Percentiles rank a stretch among this genome's conserved stretches.
These are phyloP conservation scores for Cercospora sp. DNA, from an alignment of 2,329 filamentous ascomycete species.

Conservation along the genomic window DNA sequence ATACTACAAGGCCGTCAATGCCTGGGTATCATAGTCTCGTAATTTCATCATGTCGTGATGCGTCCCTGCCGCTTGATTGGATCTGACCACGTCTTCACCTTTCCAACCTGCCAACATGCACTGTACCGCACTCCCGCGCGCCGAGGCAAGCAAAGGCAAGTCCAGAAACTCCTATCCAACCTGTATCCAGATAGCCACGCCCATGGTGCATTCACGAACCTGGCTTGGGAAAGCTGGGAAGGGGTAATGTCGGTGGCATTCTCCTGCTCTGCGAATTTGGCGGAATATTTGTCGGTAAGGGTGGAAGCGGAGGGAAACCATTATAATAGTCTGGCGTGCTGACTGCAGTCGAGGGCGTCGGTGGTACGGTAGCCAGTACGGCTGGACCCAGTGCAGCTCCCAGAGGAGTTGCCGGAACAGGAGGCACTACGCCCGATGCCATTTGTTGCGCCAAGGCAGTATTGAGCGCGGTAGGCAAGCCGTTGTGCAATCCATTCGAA, in stretches of 20 bases:
- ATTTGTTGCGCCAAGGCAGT: constrained; percentile 28
- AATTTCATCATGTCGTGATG: constrained; percentile 10
- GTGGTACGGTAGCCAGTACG: constrained; percentile 75
- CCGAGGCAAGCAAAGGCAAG: background rate
- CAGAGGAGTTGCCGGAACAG: constrained; percentile 80
- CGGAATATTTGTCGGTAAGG: constrained; percentile 8
- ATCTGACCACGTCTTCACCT: background rate
- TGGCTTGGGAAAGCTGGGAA: constrained; percentile 18
- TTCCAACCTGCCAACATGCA: background rate
- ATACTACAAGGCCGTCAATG: background rate
- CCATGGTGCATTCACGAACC: background rate
- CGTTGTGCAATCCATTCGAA: constrained; percentile 17
- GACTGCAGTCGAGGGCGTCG: constrained; percentile 21
- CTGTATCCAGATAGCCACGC: background rate
- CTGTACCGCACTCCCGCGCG: background rate
- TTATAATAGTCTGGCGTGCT: constrained; percentile 26
- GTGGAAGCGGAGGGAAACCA: constrained; percentile 17
- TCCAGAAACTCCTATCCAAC: background rate
- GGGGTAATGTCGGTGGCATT: constrained; percentile 16
- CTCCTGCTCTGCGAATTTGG: constrained; percentile 3
- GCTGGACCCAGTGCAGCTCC: constrained; percentile 87
- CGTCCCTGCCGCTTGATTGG: constrained; percentile 4
- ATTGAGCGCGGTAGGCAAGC: constrained; percentile 33
- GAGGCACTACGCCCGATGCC: constrained; percentile 47
- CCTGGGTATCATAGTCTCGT: constrained; percentile 4